Evolutionary conservation across 441 rosid species (phyloP), one percentile per base, ranked within the genome.

Genomic region (Geranium incanum): DNA sequence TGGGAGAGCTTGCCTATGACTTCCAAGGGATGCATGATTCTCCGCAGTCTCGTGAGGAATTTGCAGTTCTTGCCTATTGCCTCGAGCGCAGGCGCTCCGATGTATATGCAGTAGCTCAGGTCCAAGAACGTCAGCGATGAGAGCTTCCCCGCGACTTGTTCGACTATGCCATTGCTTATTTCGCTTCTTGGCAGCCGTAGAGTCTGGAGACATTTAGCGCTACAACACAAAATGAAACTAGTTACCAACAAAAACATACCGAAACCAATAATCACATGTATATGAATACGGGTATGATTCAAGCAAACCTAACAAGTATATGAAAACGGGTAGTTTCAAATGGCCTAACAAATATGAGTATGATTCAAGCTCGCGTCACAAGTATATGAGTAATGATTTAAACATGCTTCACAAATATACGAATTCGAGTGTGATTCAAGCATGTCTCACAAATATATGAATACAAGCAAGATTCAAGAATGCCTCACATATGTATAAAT

Each of bases 31-130:
- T 74, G 72, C 72, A 67, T 72, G 39, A 71, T 62, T 33, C 74
- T 28, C 74, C 74, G 36, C 67, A 72, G 41, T 57, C 76, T 41
- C 18, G 43, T 36, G 0, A 75, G 76, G 36, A 36, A 62, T 16
- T 52, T 75, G 48, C 76, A 78, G 68, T 75, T 59, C 67, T 69
- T 78, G 8, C 78, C 76, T 36, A 72, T 59, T 18, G 76, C 73
- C 71, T 75, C 72, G 7, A 66, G 52, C 12, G 81, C 76, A 0
- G 48, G 15, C 16, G 78, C 71, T 19, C 76, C 76, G 0, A 78
- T 69, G 33, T 74, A 68, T 55, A 5, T 64, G 75, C 78, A 74
- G 71, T 45, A 78, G 72, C 78, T 72, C 19, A 69, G 0, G 62
- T 78, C 76, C 67, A 72, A 63, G 67, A 71, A 75, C 57, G 73